A percentile compares a stretch with the other conserved stretches of the same genome.
Evolutionary conservation across 495 filamentous ascomycete species (phyloP).

Genomic region (Tuber melanosporum): DNA sequence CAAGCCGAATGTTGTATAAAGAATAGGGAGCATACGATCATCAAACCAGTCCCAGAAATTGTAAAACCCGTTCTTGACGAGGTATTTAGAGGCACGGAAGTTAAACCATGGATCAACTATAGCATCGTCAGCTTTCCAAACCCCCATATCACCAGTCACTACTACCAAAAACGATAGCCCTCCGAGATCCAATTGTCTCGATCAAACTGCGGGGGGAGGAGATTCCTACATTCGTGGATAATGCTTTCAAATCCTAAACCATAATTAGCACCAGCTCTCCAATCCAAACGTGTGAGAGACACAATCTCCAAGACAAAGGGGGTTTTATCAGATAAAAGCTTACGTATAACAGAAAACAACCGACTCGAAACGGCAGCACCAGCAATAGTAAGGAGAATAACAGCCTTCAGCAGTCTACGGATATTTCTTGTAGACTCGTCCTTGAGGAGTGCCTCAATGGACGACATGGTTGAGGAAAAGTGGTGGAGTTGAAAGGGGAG

Average conservation of each 20-base stretch:
- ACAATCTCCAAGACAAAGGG: slow-evolving; percentile 14
- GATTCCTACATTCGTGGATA: slow-evolving; percentile 91
- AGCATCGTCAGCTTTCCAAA: slow-evolving; percentile 28
- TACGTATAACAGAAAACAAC: slow-evolving; percentile 96
- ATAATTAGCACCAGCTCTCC: slow-evolving; percentile 18
- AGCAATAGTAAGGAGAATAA: slow-evolving; percentile 89
- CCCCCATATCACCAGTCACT: slow-evolving; percentile 39
- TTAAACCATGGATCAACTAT: slow-evolving; percentile 99
- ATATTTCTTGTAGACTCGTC: slow-evolving; percentile 66
- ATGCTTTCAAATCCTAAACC: slow-evolving; percentile 92
- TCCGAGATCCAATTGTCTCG: slow-evolving; percentile 13
- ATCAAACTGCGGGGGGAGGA: slow-evolving; percentile 4
- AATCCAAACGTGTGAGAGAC: slow-evolving; percentile 1
- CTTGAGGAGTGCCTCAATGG: slow-evolving; percentile 54
- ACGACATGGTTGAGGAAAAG: slow-evolving; percentile 34
- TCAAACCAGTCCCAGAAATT: slow-evolving; percentile 99
- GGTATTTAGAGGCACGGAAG: slow-evolving; percentile 95
- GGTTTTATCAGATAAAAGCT: slow-evolving; percentile 42
- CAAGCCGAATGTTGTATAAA: not conserved
- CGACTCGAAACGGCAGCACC: slow-evolving; percentile 88
- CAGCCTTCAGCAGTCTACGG: slow-evolving; percentile 76
- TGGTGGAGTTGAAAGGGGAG: slow-evolving; percentile 28
- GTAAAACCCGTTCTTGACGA: slow-evolving; percentile 94
- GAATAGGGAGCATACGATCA: slow-evolving; percentile 60
- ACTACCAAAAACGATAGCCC: slow-evolving; percentile 29